phyloP scores from a whole-genome alignment of 1,284 basidiomycete species.

The Apiotrichum montevideense region DNA sequence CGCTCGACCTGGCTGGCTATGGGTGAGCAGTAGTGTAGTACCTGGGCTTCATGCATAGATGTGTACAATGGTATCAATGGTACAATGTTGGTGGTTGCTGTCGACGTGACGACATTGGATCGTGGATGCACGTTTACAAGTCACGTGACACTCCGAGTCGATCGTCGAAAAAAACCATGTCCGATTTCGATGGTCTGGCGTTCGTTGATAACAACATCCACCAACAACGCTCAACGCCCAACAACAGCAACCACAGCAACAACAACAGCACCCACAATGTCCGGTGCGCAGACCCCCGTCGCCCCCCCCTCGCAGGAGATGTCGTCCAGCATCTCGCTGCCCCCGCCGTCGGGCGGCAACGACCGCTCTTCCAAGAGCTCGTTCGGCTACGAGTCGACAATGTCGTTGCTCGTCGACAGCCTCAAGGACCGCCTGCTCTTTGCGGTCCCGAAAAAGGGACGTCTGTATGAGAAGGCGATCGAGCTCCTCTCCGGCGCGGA shows the following conservation, averaged over 20 bases:
- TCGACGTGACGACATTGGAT: too few relatives aligned
- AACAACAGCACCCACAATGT: conserved; percentile 2
- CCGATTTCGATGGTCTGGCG: too few relatives aligned
- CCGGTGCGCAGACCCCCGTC: conserved; percentile 13
- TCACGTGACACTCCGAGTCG: too few relatives aligned
- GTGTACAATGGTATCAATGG: too few relatives aligned
- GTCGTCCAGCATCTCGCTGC: conserved; percentile 11
- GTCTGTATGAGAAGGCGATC: conserved; percentile 88
- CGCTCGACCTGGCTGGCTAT: conserved; percentile 34
- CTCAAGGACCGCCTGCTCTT: conserved; percentile 74
- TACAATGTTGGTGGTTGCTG: too few relatives aligned
- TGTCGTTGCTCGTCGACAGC: conserved; percentile 52
- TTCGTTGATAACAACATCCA: too few relatives aligned
- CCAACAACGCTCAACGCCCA: too few relatives aligned
- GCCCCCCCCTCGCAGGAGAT: conserved; percentile 1
- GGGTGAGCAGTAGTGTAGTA: background rate
- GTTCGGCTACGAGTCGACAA: conserved; percentile 45
- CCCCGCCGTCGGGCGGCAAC: conserved; percentile 11
- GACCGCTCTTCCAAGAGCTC: conserved; percentile 20
- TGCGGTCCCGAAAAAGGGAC: conserved; percentile 96
- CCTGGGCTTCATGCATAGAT: too few relatives aligned
- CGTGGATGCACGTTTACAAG: too few relatives aligned
- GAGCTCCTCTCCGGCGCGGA: conserved; percentile 84
- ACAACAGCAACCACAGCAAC: too few relatives aligned
- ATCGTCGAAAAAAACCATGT: too few relatives aligned